These are phyloP conservation scores for Colletotrichum lini DNA, from an alignment of 2,329 filamentous ascomycete species.

Conservation along the genomic window DNA sequence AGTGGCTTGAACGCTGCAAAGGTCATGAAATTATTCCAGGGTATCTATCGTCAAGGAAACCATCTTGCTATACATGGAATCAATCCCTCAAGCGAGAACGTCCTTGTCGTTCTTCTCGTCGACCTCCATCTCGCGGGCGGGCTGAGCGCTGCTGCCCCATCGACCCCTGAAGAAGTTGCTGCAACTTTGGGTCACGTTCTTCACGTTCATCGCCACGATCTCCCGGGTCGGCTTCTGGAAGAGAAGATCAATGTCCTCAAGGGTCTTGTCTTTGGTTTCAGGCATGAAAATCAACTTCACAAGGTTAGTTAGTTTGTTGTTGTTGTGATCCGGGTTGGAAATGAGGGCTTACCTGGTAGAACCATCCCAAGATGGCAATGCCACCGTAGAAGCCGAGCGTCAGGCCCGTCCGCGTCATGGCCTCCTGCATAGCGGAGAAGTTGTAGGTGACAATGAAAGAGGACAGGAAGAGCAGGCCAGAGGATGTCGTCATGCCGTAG, in stretches of 20 bases:
- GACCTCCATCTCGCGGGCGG: neutral
- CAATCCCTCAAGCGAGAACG: neutral
- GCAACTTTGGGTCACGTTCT: neutral
- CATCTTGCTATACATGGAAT: too few species aligned
- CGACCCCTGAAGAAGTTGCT: constrained; percentile 25
- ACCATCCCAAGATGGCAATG: constrained; percentile 78
- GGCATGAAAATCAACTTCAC: constrained; percentile 71
- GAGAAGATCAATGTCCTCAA: constrained; percentile 80
- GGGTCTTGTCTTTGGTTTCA: constrained; percentile 77
- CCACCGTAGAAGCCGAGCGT: constrained; percentile 81
- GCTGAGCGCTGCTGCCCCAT: constrained; percentile 4
- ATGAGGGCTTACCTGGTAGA: constrained; percentile 67
- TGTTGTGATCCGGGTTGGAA: too few species aligned
- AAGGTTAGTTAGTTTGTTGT: too few species aligned
- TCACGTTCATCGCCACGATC: constrained; percentile 72
- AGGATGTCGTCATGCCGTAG: constrained; percentile 81
- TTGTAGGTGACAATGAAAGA: constrained; percentile 84
- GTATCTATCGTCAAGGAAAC: neutral
- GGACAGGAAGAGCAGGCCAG: constrained; percentile 77
- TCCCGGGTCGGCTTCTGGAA: constrained; percentile 75
- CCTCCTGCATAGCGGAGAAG: constrained; percentile 77
- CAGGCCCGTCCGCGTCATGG: constrained; percentile 77
- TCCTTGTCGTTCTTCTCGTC: constrained; percentile 24
- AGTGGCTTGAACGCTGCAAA: too few species aligned
- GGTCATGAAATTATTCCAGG: neutral